These are phyloP conservation scores for Anthracocystis walkeri DNA, from an alignment of 1,284 basidiomycete genomes.

Conservation along the genomic window DNA sequence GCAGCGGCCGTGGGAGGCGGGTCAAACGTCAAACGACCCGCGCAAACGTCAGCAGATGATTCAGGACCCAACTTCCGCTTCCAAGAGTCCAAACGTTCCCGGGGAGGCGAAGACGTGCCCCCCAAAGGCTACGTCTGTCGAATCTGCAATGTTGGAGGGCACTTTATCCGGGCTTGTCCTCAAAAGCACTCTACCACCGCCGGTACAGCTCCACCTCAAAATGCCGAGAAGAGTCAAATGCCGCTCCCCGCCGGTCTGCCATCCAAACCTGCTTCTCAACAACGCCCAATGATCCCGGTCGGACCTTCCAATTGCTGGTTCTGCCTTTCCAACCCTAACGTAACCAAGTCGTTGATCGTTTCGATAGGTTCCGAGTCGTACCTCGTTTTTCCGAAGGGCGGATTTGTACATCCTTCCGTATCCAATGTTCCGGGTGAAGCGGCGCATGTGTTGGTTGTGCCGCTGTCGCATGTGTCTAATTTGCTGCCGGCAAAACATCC, in stretches of 20 bases:
- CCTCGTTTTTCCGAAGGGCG: conserved; percentile 64
- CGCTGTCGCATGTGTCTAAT: conserved; percentile 51
- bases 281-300: conserved; percentile 46
- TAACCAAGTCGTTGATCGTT: conserved; percentile 63
- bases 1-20: not conserved
- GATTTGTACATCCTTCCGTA: conserved; percentile 35
- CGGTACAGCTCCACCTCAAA: too few relatives aligned
- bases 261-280: conserved; percentile 13
- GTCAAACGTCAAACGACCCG: conserved; percentile 9
- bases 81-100: conserved; percentile 18
- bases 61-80: conserved; percentile 45
- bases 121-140: conserved; percentile 57
- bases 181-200: conserved; percentile 10
- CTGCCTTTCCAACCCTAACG: conserved; percentile 63
- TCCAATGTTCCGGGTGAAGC: conserved; percentile 51
- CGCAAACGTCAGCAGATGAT: not conserved
- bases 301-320: conserved; percentile 68
- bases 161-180: conserved; percentile 55
- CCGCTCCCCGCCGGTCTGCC: conserved; percentile 36
- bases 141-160: conserved; percentile 44
- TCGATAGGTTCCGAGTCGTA: conserved; percentile 59
- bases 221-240: conserved; percentile 7
- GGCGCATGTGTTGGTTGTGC: conserved; percentile 63
- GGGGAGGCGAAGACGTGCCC: conserved; percentile 30
- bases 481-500: conserved; percentile 18